A percentile compares a stretch with the other conserved stretches of the same genome.
phyloP scores from a whole-genome alignment of 305 asterid species.

The Solanum hybrid region DNA sequence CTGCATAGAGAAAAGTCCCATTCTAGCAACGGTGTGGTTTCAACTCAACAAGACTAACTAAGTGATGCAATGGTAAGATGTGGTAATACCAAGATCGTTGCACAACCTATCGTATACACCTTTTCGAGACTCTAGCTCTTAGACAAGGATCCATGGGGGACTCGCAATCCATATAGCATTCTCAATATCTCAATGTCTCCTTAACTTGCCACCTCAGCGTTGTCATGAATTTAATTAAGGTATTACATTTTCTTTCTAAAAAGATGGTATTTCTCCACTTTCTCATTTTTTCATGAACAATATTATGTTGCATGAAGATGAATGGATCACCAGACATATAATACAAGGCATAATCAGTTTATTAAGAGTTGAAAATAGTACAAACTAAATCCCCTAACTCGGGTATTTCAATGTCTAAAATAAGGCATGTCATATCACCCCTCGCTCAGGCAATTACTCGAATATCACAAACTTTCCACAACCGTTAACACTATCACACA shows the following conservation, averaged over 20 bases:
- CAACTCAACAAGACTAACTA: neutral
- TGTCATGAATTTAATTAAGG: neutral
- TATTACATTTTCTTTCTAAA: no score
- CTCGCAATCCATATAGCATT: neutral
- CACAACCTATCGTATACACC: neutral
- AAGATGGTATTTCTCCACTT: no score
- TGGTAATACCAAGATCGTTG: neutral
- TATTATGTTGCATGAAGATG: neutral
- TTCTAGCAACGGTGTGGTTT: no score
- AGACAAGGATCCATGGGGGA: neutral
- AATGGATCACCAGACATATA: neutral
- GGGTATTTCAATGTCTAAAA: neutral
- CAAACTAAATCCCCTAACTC: neutral
- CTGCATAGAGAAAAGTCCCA: no score
- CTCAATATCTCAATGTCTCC: neutral
- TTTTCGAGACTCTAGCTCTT: neutral
- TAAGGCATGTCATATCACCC: neutral
- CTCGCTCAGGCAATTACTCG: neutral
- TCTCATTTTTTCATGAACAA: no score
- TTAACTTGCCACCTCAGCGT: neutral
- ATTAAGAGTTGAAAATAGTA: neutral
- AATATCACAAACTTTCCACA: neutral
- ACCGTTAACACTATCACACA: neutral
- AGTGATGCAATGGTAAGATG: neutral
- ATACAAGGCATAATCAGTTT: neutral